Evolutionary conservation across 179 eudicot species (phyloP).

Genomic region (Nepenthes alata): DNA sequence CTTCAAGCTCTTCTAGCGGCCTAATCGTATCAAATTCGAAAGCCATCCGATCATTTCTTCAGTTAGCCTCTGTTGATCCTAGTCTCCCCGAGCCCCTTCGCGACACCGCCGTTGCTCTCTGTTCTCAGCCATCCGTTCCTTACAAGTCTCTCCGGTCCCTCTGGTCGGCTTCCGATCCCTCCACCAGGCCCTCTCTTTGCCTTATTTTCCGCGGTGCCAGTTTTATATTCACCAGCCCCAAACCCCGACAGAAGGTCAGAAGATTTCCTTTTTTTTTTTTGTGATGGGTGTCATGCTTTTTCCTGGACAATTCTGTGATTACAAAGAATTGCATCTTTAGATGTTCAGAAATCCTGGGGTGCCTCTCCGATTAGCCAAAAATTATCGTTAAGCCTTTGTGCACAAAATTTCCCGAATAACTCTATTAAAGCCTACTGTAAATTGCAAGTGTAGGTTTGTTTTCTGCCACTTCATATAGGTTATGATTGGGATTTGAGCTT

Average conservation of each 20-base stretch:
- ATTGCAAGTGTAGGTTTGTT: too few relatives aligned
- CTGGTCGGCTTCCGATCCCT: slow-evolving; percentile 46
- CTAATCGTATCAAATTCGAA: slow-evolving; percentile 42
- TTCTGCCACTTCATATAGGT: too few relatives aligned
- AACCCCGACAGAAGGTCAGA: slow-evolving; percentile 64
- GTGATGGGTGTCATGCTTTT: neutral
- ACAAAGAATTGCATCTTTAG: too few relatives aligned
- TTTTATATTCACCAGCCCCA: slow-evolving; percentile 53
- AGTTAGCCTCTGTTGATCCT: slow-evolving; percentile 21
- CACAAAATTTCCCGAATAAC: too few relatives aligned
- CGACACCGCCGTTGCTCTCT: slow-evolving; percentile 32
- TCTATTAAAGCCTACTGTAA: too few relatives aligned
- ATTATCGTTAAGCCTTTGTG: too few relatives aligned
- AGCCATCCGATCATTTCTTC: slow-evolving; percentile 35
- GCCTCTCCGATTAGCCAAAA: too few relatives aligned
- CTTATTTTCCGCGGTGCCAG: slow-evolving; percentile 37
- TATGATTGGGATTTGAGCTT: too few relatives aligned
- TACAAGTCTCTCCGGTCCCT: slow-evolving; percentile 53
- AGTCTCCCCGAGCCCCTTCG: slow-evolving; percentile 30
- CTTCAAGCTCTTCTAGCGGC: slow-evolving; percentile 17
- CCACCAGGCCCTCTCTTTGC: slow-evolving; percentile 36
- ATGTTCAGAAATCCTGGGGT: too few relatives aligned
- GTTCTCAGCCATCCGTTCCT: slow-evolving; percentile 31
- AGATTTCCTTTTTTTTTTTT: neutral
- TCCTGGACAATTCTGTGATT: neutral